These are phyloP conservation scores for Mycena belliarum DNA, from an alignment of 768 basidiomycete genomes.

Conservation along the genomic window DNA sequence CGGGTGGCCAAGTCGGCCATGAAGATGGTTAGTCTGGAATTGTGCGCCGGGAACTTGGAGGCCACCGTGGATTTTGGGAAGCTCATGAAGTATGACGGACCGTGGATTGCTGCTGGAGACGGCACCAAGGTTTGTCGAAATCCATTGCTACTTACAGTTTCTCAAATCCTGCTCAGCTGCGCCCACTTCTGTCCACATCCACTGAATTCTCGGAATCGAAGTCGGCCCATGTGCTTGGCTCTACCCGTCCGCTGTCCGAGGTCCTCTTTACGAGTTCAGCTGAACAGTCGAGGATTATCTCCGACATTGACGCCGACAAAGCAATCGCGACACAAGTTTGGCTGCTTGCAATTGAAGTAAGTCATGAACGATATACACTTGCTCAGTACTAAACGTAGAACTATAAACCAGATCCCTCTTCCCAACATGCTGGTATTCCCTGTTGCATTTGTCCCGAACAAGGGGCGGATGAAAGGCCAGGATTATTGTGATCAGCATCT, in stretches of 20 bases:
- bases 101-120: constrained; percentile 1
- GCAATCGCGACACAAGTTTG: constrained; percentile 4
- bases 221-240: background rate
- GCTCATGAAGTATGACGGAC: background rate
- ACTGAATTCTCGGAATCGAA: background rate
- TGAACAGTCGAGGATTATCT: background rate
- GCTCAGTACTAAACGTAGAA: background rate
- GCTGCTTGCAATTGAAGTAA: background rate
- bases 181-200: background rate
- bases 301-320: background rate
- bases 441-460: constrained; percentile 2
- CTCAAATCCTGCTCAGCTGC: background rate
- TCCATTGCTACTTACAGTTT: background rate
- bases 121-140: background rate
- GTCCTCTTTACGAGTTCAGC: background rate
- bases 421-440: constrained; percentile 3
- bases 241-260: background rate
- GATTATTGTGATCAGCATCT: background rate
- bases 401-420: background rate
- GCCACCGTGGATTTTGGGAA: background rate
- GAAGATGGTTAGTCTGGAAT: background rate
- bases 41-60: background rate
- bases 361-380: background rate
- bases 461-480: background rate
- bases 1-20: background rate